Conservation (phyloP, 2,329 filamentous ascomycete species). For the Colletotrichum sidae region DNA sequence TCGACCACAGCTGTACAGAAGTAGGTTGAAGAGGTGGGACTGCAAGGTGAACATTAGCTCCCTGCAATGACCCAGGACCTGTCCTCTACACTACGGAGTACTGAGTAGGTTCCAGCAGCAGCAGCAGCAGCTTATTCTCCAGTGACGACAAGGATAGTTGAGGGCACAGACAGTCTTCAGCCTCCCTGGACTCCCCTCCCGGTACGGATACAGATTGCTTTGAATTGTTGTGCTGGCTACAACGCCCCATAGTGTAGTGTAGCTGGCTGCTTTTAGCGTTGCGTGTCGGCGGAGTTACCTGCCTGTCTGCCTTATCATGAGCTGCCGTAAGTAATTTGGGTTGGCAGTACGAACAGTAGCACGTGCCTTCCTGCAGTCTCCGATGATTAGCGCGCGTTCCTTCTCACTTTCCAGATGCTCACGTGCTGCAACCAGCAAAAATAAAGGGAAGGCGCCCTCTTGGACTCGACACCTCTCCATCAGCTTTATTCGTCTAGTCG, state of each 20-base stretch:
- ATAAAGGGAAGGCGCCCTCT: conserved; percentile 16
- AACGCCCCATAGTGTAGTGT: too few species aligned
- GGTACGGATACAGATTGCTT: too few species aligned
- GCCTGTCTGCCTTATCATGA: too few species aligned
- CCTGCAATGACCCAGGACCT: conserved; percentile 30
- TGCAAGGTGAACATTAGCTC: conserved; percentile 26
- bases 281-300: too few species aligned
- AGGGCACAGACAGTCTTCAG: too few species aligned
- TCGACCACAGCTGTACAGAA: background rate
- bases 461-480: too few species aligned
- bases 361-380: conserved; percentile 4
- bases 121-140: conserved; percentile 25
- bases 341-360: too few species aligned
- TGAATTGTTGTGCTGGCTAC: too few species aligned
- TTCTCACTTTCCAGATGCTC: background rate
- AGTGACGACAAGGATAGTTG: background rate
- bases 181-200: too few species aligned
- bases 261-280: too few species aligned
- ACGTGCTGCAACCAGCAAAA: conserved; percentile 22
- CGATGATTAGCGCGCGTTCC: conserved; percentile 13
- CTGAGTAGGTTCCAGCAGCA: conserved; percentile 20
- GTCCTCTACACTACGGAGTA: background rate
- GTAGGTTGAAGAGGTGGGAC: background rate
- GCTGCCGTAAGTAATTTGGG: too few species aligned
- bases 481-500: too few species aligned